These are phyloP conservation scores for Mycosphaerella arachidis DNA, from an alignment of 2,329 filamentous ascomycete species.

Conservation along the genomic window DNA sequence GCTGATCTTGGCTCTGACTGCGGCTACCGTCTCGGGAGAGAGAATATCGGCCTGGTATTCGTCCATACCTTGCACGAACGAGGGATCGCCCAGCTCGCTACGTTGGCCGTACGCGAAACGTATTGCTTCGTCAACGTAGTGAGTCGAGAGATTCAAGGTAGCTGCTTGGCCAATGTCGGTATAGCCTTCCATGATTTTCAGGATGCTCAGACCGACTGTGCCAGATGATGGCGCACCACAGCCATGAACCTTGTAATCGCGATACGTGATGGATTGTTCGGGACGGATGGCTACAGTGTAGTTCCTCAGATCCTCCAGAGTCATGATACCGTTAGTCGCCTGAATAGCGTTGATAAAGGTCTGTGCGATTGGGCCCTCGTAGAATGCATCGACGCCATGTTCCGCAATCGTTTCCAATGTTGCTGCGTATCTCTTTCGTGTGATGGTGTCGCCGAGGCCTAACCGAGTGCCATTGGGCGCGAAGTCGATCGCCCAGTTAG, in stretches of 20 bases:
- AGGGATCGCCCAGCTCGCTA: constrained; percentile 76
- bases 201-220: constrained; percentile 65
- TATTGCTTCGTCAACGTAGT: constrained; percentile 82
- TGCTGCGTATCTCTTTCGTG: constrained; percentile 72
- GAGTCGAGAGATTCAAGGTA: constrained; percentile 63
- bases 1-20: constrained; percentile 62
- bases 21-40: constrained; percentile 52
- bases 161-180: constrained; percentile 55
- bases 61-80: constrained; percentile 61
- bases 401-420: constrained; percentile 74
- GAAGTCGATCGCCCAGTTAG: constrained; percentile 82
- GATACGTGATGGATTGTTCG: constrained; percentile 51
- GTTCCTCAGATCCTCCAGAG: constrained; percentile 67
- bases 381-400: constrained; percentile 69
- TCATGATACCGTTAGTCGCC: constrained; percentile 75
- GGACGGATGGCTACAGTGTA: constrained; percentile 66
- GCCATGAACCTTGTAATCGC: constrained; percentile 65
- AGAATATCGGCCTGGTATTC: constrained; percentile 66
- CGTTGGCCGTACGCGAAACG: constrained; percentile 78
- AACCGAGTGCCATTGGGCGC: constrained; percentile 74
- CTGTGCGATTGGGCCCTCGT: constrained; percentile 67
- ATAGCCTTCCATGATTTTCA: constrained; percentile 83
- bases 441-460: constrained; percentile 70
- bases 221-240: constrained; percentile 75
- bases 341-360: constrained; percentile 67